Percentiles rank a stretch among this genome's conserved stretches.
These are phyloP conservation scores for Phtheirospermum japonicum DNA, from an alignment of 257 asterid species.

Conservation along the genomic window DNA sequence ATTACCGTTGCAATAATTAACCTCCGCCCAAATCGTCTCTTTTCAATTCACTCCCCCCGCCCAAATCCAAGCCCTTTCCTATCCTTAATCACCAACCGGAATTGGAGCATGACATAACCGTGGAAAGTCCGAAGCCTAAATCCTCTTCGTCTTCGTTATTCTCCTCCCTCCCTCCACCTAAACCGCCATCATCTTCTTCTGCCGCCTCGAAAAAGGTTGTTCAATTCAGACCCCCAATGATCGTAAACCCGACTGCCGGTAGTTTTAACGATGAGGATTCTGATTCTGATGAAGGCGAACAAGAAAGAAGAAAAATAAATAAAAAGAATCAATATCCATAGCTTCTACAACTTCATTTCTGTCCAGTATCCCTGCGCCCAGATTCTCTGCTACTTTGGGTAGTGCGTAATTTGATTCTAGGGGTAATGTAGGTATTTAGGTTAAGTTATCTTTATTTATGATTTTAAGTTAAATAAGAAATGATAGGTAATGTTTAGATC, in stretches of 20 bases:
- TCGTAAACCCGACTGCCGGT: conserved; percentile 29
- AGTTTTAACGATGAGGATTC: conserved; percentile 46
- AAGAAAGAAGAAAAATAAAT: conserved; percentile 44
- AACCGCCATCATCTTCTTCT: conserved; percentile 41
- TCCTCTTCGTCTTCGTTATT: conserved; percentile 46
- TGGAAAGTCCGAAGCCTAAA: no score
- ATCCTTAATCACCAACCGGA: no score
- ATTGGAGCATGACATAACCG: no score
- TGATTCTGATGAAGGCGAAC: conserved; percentile 52
- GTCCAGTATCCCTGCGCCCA: conserved; percentile 81
- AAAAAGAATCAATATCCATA: conserved; percentile 38
- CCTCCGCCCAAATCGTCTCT: conserved; percentile 43
- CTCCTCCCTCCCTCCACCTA: conserved; percentile 62
- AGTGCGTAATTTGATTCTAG: no score
- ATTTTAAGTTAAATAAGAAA: no score
- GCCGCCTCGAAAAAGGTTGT: conserved; percentile 57
- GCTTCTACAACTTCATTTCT: conserved; percentile 48
- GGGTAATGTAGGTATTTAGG: no score
- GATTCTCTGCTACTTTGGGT: conserved; percentile 62
- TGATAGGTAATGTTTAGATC: no score
- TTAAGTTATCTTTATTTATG: no score
- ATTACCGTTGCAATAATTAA: no score
- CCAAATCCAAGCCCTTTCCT: conserved; percentile 42
- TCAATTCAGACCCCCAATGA: conserved; percentile 66
- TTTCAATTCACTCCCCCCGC: conserved; percentile 61